A percentile compares a stretch with the other conserved stretches of the same genome.
Evolutionary conservation across 768 basidiomycete species (phyloP).

Genomic region (Rhizopogon sp.): DNA sequence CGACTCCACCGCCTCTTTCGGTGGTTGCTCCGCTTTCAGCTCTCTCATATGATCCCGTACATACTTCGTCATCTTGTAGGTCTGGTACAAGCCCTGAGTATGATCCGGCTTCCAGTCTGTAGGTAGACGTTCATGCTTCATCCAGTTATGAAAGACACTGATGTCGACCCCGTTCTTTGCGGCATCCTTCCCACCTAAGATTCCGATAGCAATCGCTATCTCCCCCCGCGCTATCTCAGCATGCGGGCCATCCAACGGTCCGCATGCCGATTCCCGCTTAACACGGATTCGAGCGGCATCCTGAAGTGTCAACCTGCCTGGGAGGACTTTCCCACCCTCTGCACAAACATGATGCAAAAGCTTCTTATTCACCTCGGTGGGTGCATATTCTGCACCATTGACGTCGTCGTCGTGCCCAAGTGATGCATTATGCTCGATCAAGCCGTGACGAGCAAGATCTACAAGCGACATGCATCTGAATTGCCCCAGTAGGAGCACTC

Average conservation of each 20-base stretch:
- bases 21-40: slow-evolving; percentile 4
- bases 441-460: slow-evolving; percentile 42
- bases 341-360: slow-evolving; percentile 35
- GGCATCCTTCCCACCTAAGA: slow-evolving; percentile 32
- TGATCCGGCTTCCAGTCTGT: slow-evolving; percentile 29
- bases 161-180: slow-evolving; percentile 38
- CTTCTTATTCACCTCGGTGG: slow-evolving; percentile 29
- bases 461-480: slow-evolving; percentile 29
- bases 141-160: slow-evolving; percentile 45
- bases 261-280: slow-evolving; percentile 42
- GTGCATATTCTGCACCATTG: slow-evolving; percentile 40
- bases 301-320: slow-evolving; percentile 23
- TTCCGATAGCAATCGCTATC: slow-evolving; percentile 58
- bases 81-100: slow-evolving; percentile 21
- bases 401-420: slow-evolving; percentile 48
- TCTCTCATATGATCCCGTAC: slow-evolving; percentile 24
- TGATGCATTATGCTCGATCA: slow-evolving; percentile 57
- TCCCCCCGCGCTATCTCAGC: slow-evolving; percentile 64
- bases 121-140: slow-evolving; percentile 48
- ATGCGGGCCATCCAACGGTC: slow-evolving; percentile 39
- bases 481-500: slow-evolving; percentile 37
- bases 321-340: slow-evolving; percentile 25
- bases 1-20: neutral
- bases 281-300: slow-evolving; percentile 46
- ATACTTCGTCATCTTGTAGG: slow-evolving; percentile 22